Conservation (phyloP, 768 basidiomycete species). For the Russula griseocarnosa region DNA sequence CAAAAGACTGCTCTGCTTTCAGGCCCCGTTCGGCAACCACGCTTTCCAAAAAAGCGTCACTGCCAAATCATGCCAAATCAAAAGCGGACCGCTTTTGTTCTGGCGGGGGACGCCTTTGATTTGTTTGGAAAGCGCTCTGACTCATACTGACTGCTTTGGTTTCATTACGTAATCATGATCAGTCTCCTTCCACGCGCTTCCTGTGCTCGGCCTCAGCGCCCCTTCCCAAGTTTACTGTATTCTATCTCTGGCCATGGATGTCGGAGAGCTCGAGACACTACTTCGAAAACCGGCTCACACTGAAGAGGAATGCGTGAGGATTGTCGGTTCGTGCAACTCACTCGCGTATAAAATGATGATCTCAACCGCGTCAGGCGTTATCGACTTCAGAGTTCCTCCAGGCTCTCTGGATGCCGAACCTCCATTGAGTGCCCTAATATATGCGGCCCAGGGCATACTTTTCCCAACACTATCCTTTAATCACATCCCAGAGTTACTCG, state of each 20-base stretch:
- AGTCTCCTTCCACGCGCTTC: too few relatives aligned
- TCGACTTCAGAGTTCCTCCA: slow-evolving; percentile 9
- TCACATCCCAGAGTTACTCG: slow-evolving; percentile 22
- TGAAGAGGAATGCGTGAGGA: slow-evolving; percentile 17
- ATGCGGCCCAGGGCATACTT: slow-evolving; percentile 18
- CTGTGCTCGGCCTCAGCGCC: background rate
- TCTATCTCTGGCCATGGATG: slow-evolving; percentile 6
- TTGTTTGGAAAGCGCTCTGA: too few relatives aligned
- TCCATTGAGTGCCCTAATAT: slow-evolving; percentile 7
- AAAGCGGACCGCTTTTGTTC: too few relatives aligned
- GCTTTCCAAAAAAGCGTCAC: too few relatives aligned
- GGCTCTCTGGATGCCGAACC: slow-evolving; percentile 7
- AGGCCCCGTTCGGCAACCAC: too few relatives aligned
- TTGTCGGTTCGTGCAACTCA: slow-evolving; percentile 13
- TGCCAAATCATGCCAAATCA: too few relatives aligned
- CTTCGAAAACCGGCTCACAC: slow-evolving; percentile 16
- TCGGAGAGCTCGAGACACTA: slow-evolving; percentile 12
- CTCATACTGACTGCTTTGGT: too few relatives aligned
- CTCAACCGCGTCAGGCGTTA: slow-evolving; percentile 17
- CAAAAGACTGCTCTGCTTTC: too few relatives aligned
- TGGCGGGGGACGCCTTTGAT: too few relatives aligned
- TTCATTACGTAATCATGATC: too few relatives aligned
- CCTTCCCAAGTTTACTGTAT: background rate
- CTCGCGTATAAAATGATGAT: background rate
- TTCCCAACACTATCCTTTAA: slow-evolving; percentile 18